Evolutionary conservation across 257 asterid genomes (phyloP).

Genomic region (Datura wrightii): DNA sequence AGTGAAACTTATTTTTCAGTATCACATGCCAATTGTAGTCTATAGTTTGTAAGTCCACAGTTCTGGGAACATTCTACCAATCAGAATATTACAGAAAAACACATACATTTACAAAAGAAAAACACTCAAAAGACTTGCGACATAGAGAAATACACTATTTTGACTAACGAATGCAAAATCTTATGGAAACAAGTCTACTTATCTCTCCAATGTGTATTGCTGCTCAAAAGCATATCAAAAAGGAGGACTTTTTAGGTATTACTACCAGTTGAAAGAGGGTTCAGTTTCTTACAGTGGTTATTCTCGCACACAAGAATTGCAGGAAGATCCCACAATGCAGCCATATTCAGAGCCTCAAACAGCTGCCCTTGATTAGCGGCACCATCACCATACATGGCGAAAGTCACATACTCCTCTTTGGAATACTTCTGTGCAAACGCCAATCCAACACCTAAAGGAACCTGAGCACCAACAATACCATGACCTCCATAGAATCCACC

Average conservation of each 20-base stretch:
- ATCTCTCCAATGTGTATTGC: background rate
- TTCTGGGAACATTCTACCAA: background rate
- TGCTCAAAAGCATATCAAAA: background rate
- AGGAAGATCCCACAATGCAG: conserved; percentile 97
- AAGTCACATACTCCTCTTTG: conserved; percentile 84
- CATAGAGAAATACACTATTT: background rate
- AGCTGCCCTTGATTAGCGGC: conserved; percentile 98
- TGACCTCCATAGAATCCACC: conserved; percentile 92
- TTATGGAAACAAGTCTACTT: background rate
- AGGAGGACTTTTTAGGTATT: background rate
- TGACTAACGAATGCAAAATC: background rate
- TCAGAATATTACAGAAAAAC: background rate
- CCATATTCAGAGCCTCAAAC: conserved; percentile 97
- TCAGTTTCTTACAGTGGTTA: conserved; percentile 84
- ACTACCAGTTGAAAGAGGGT: background rate
- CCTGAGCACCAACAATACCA: conserved; percentile 97
- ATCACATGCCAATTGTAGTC: conserved; percentile 1
- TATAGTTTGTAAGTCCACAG: background rate
- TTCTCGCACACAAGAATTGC: conserved; percentile 97
- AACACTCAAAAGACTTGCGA: background rate
- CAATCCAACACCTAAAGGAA: conserved; percentile 88
- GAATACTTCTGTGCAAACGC: conserved; percentile 94
- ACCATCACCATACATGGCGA: conserved; percentile 91
- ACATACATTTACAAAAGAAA: background rate
- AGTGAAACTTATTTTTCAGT: background rate